Percentiles rank a stretch among this genome's conserved stretches.
Conservation (phyloP, 495 filamentous ascomycete species). For the Astrothelium macrocarpum region DNA sequence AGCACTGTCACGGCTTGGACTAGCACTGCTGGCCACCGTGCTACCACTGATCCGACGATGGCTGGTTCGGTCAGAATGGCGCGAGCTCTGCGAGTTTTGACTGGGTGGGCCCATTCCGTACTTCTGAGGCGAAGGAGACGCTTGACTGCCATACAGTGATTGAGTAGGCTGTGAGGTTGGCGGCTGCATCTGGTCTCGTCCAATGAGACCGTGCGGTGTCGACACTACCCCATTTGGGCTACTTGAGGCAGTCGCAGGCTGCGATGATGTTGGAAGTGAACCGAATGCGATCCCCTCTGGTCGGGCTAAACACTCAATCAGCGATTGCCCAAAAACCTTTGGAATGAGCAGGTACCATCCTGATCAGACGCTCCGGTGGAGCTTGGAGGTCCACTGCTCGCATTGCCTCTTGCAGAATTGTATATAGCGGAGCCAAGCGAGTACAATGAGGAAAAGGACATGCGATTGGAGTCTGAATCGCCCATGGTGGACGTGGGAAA, state of each 20-base stretch:
- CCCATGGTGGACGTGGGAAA: conserved; percentile 23
- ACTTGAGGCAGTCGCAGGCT: conserved; percentile 45
- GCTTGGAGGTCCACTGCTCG: conserved; percentile 30
- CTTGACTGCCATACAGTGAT: background rate
- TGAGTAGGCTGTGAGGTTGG: conserved; percentile 1
- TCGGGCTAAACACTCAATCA: conserved; percentile 11
- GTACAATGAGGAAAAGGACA: conserved; percentile 57
- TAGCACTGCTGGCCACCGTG: conserved; percentile 53
- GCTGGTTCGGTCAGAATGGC: conserved; percentile 50
- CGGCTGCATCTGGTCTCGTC: conserved; percentile 3
- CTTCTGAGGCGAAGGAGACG: background rate
- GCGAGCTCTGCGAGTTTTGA: conserved; percentile 35
- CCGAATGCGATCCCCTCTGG: conserved; percentile 11
- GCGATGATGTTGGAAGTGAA: conserved; percentile 32
- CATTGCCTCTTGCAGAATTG: conserved; percentile 19
- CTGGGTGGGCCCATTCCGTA: background rate
- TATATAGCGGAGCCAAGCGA: conserved; percentile 49
- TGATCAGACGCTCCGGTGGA: conserved; percentile 34
- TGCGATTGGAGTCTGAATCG: conserved; percentile 41
- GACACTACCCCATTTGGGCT: conserved; percentile 17
- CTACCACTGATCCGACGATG: conserved; percentile 68
- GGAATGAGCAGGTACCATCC: conserved; percentile 16
- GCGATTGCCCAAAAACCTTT: background rate
- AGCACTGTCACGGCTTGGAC: conserved; percentile 48
- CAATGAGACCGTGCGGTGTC: conserved; percentile 17